Evolutionary conservation across 768 basidiomycete species (phyloP).

Genomic region (Roridomyces roridus): DNA sequence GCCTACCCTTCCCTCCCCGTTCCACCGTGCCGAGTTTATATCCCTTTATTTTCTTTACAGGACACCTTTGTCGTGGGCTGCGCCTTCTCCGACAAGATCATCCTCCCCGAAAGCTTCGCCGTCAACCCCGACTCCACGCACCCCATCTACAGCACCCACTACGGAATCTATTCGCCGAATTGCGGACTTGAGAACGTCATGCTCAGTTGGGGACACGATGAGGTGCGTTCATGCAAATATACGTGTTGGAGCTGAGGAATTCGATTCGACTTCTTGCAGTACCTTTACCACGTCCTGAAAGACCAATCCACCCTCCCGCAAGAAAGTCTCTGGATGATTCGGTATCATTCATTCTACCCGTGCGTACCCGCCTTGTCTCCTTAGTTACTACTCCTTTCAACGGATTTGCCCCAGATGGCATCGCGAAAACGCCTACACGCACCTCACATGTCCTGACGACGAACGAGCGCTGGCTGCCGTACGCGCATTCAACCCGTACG

Average conservation of each 20-base stretch:
- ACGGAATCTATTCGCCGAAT: conserved; percentile 77
- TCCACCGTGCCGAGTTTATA: conserved; percentile 33
- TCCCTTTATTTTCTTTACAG: conserved; percentile 29
- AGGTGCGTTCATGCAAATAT: conserved; percentile 69
- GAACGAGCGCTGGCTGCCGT: conserved; percentile 70
- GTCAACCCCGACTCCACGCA: conserved; percentile 61
- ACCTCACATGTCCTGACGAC: conserved; percentile 81
- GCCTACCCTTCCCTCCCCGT: conserved; percentile 1
- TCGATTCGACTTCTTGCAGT: conserved; percentile 50
- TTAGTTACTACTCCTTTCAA: background rate
- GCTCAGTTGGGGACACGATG: conserved; percentile 50
- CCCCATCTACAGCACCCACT: conserved; percentile 61
- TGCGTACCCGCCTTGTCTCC: conserved; percentile 34
- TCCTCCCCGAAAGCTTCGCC: conserved; percentile 66
- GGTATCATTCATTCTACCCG: conserved; percentile 95
- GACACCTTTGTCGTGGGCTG: conserved; percentile 84
- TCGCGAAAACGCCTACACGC: conserved; percentile 82
- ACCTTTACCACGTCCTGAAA: conserved; percentile 84
- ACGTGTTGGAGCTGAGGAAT: conserved; percentile 14
- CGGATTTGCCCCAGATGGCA: conserved; percentile 65
- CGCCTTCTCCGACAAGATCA: conserved; percentile 82
- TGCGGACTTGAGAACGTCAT: conserved; percentile 89
- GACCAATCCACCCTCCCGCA: conserved; percentile 81
- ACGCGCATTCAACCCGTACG: conserved; percentile 91
- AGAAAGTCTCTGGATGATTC: conserved; percentile 89